Base-by-base conservation (phyloP, 352 stramenopile species). In the Globisporangium splendens region DNA sequence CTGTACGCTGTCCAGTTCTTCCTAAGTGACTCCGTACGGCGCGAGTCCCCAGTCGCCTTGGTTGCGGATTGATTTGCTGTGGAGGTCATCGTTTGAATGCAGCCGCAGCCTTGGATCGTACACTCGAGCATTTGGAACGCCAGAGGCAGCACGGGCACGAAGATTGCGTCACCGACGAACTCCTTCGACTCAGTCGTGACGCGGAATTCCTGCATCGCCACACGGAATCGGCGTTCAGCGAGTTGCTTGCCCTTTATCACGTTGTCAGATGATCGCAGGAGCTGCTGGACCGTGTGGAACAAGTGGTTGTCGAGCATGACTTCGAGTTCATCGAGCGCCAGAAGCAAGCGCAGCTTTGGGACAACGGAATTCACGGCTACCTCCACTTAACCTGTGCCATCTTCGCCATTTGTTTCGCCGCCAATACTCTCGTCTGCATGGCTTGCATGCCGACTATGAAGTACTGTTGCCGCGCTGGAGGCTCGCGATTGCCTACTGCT, bases 81-180 rank as follows among this genome's bases (percentile, higher is more conserved):
- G 14, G 43, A 33, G 15, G 50, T 67, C 1, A 35, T n/a, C 13
- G 54, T 51, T 28, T 67, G 53, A 46, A 77, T 59, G 38, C 79
- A 89, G 2, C 64, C 70, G 43, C 79, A 89, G 56, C 78, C 73
- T 50, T 80, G 70, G 18, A 89, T 67, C 38, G 72, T 75, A 28
- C 79, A 89, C 54, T 89, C 77, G 12, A 88, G 79, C 73, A 89
- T 87, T 48, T 89, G 79, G 49, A 88, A 87, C 13, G 77, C 77
- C 0, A 89, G 55, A 0, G 79, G 79, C 20, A 89, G 62, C 43
- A 79, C 72, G 21, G 79, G 77, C 12, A 88, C 79, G 54, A 89
- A 89, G 17, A 88, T 73, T 13, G 75, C 60, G 53, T 80, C 77
- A 41, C 77, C 77, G 0, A 73, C 58, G 46, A 89, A 89, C 63